Conservation (phyloP, 768 basidiomycete species). For the Guyanaporus albipodus region DNA sequence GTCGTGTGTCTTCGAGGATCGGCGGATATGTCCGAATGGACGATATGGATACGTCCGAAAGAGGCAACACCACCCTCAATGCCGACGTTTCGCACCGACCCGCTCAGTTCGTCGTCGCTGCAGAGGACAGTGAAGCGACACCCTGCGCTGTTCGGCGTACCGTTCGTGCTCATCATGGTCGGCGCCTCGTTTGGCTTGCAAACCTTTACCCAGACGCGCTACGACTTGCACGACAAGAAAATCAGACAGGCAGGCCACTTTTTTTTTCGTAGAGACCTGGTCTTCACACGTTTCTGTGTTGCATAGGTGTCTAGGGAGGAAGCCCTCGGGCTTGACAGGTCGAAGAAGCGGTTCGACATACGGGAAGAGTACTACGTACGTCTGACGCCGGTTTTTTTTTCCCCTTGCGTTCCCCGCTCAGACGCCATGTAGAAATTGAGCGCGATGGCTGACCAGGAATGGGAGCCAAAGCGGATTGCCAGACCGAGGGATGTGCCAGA, state of each 20-base stretch:
- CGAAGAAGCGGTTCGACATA: slow-evolving; percentile 82
- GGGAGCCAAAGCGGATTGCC: slow-evolving; percentile 83
- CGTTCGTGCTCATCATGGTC: slow-evolving; percentile 84
- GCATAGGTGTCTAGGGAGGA: slow-evolving; percentile 70
- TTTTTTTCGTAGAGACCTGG: no score
- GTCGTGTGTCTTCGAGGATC: no score
- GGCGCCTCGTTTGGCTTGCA: slow-evolving; percentile 81
- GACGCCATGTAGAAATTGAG: slow-evolving; percentile 48
- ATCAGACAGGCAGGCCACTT: slow-evolving; percentile 54
- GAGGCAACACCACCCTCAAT: slow-evolving; percentile 30
- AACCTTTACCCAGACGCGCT: slow-evolving; percentile 83
- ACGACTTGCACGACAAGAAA: slow-evolving; percentile 83
- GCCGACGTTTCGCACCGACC: slow-evolving; percentile 49
- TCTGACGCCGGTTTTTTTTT: slow-evolving; percentile 19
- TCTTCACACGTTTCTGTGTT: not conserved
- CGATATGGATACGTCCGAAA: no score
- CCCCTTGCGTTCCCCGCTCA: not conserved
- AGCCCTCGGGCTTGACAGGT: slow-evolving; percentile 65
- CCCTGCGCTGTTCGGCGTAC: slow-evolving; percentile 77
- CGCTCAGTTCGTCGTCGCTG: slow-evolving; percentile 20
- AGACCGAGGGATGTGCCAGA: slow-evolving; percentile 87
- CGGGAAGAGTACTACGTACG: slow-evolving; percentile 95
- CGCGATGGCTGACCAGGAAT: slow-evolving; percentile 60
- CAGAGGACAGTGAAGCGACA: slow-evolving; percentile 49
- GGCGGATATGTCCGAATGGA: no score